Percentiles rank a stretch among this genome's conserved stretches.
Conservation (phyloP, 2,329 filamentous ascomycete species). For the Neoarthrinium moseri region DNA sequence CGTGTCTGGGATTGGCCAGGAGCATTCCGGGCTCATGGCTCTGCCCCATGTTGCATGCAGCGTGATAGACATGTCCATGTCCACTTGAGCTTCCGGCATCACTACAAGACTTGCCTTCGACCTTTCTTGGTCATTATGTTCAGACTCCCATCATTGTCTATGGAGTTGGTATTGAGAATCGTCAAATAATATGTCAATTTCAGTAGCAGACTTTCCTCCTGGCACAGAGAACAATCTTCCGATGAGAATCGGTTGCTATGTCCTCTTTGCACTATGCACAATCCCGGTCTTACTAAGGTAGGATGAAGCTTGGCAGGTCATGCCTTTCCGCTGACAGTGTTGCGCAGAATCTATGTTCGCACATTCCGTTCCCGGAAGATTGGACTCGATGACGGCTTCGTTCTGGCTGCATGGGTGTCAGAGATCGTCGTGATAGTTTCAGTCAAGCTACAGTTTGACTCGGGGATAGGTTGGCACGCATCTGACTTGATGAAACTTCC, state of each 20-base stretch:
- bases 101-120: too few relatives aligned
- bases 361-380: neutral
- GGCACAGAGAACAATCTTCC: neutral
- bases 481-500: neutral
- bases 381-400: neutral
- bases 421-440: neutral
- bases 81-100: too few relatives aligned
- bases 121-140: too few relatives aligned
- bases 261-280: neutral
- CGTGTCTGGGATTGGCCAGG: too few relatives aligned
- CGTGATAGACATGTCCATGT: too few relatives aligned
- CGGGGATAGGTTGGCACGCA: neutral
- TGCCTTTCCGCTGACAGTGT: neutral
- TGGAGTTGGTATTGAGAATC: too few relatives aligned
- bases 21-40: too few relatives aligned
- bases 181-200: neutral
- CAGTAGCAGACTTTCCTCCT: neutral
- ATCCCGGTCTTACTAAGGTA: neutral
- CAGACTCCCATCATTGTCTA: too few relatives aligned
- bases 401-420: neutral
- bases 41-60: too few relatives aligned
- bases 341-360: neutral
- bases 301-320: neutral
- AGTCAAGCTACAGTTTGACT: neutral
- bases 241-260: neutral